These are phyloP conservation scores for Hypoxylon lenormandii DNA, from an alignment of 495 filamentous ascomycete genomes.

Conservation along the genomic window DNA sequence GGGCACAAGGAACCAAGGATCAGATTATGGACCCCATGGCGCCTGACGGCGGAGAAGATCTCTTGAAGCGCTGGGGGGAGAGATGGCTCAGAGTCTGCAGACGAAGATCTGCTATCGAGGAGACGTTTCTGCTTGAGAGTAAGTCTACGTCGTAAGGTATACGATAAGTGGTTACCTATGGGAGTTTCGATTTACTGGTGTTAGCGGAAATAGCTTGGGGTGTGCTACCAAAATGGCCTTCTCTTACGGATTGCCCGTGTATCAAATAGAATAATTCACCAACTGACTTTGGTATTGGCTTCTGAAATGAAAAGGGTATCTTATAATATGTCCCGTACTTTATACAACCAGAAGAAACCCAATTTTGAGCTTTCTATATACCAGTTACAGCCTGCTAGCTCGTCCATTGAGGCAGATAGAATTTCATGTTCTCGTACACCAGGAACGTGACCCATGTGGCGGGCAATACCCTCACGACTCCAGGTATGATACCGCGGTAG, in stretches of 20 bases:
- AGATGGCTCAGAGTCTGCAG: conserved; percentile 88
- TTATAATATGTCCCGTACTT: background rate
- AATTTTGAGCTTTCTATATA: background rate
- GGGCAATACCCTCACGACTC: conserved; percentile 86
- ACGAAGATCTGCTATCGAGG: conserved; percentile 84
- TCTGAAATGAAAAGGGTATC: no score
- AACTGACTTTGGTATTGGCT: background rate
- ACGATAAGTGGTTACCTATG: conserved; percentile 20
- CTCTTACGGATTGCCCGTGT: conserved; percentile 7
- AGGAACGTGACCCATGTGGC: conserved; percentile 98
- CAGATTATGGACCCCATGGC: conserved; percentile 67
- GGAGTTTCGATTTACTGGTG: background rate
- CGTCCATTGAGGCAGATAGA: conserved; percentile 66
- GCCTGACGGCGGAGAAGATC: conserved; percentile 66
- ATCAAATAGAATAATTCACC: conserved; percentile 27
- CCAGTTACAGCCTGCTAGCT: background rate
- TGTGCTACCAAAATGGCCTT: background rate
- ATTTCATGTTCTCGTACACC: conserved; percentile 93
- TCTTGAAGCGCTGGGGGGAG: conserved; percentile 83
- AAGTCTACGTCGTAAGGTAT: conserved; percentile 29
- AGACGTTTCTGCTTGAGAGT: conserved; percentile 68
- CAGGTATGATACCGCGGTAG: conserved; percentile 91
- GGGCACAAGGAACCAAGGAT: conserved; percentile 79
- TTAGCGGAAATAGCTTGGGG: conserved; percentile 14
- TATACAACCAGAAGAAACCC: background rate